These are phyloP conservation scores for Trichoderma sp. DNA, from an alignment of 2,329 filamentous ascomycete genomes.

Conservation along the genomic window DNA sequence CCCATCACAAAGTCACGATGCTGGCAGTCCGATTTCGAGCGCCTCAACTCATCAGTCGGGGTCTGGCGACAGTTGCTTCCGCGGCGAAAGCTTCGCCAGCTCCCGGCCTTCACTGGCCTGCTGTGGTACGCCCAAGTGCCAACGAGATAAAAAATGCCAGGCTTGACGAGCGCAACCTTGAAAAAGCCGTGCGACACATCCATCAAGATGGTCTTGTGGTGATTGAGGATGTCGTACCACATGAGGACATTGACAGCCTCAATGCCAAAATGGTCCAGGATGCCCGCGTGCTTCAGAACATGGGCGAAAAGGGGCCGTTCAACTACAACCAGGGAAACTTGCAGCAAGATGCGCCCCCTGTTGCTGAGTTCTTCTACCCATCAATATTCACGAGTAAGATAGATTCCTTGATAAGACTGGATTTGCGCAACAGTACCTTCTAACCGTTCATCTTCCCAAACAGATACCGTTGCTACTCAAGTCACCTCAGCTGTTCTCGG, in stretches of 20 bases:
- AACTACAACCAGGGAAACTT: slow-evolving; percentile 64
- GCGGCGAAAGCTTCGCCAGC: not conserved
- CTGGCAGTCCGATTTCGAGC: slow-evolving; percentile 8
- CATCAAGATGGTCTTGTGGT: slow-evolving; percentile 57
- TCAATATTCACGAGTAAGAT: slow-evolving; percentile 54
- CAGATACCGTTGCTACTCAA: slow-evolving; percentile 55
- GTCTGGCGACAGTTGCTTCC: slow-evolving; percentile 6
- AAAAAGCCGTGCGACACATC: slow-evolving; percentile 52
- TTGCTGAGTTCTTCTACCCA: slow-evolving; percentile 46
- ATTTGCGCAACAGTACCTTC: too few relatives aligned
- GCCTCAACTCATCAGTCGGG: slow-evolving; percentile 5
- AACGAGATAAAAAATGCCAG: slow-evolving; percentile 38
- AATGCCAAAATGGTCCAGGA: slow-evolving; percentile 61
- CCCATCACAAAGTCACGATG: not conserved
- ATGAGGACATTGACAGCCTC: slow-evolving; percentile 51
- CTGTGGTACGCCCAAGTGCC: slow-evolving; percentile 38
- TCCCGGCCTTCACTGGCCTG: not conserved
- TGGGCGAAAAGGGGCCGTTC: slow-evolving; percentile 55
- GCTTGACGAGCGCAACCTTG: slow-evolving; percentile 51
- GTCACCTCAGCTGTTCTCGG: slow-evolving; percentile 55
- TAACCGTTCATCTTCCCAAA: not conserved
- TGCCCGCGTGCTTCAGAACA: slow-evolving; percentile 48
- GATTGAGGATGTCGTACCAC: slow-evolving; percentile 51
- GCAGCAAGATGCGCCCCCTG: slow-evolving; percentile 58
- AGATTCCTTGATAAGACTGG: not conserved